Conservation (phyloP, 352 stramenopile genomes). For the Phytophthora vignae region DNA sequence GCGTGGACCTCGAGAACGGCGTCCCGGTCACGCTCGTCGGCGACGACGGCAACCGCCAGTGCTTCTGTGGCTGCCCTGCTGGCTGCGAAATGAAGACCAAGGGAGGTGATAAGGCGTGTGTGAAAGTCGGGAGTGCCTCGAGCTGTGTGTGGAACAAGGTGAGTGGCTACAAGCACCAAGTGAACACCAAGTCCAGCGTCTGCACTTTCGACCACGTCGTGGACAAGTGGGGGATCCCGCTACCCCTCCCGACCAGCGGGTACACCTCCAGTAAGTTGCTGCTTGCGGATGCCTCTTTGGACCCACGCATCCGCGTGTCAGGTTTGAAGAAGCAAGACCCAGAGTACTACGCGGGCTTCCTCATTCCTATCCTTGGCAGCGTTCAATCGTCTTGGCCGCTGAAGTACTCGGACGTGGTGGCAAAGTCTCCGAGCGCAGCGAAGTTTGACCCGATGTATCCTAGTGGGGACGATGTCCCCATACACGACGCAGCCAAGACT, state of each 20-base stretch:
- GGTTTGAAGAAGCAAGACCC: conserved; percentile 33
- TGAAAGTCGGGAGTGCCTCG: conserved; percentile 29
- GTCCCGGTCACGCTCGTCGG: conserved; percentile 59
- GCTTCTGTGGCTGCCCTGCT: conserved; percentile 61
- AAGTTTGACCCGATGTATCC: conserved; percentile 22
- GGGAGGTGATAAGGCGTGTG: conserved; percentile 33
- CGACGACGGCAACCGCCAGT: conserved; percentile 44
- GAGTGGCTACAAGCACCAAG: conserved; percentile 34
- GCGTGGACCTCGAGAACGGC: conserved; percentile 41
- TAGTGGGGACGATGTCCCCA: conserved; percentile 1
- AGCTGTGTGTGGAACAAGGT: conserved; percentile 58
- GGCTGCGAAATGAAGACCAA: conserved; percentile 45
- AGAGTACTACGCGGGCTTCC: conserved; percentile 32
- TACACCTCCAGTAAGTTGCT: conserved; percentile 47
- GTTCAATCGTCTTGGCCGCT: conserved; percentile 21
- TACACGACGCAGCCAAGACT: conserved; percentile 34
- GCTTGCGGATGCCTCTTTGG: conserved; percentile 19
- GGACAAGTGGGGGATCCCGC: conserved; percentile 47
- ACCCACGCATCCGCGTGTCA: conserved; percentile 25
- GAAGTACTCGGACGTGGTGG: conserved; percentile 27
- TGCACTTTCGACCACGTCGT: conserved; percentile 51
- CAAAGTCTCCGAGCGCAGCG: conserved; percentile 15
- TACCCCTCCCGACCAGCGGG: conserved; percentile 60
- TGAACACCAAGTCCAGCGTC: conserved; percentile 20
- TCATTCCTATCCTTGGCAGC: conserved; percentile 18